Conservation (phyloP, 345 rosid species). For the Geranium brycei region DNA sequence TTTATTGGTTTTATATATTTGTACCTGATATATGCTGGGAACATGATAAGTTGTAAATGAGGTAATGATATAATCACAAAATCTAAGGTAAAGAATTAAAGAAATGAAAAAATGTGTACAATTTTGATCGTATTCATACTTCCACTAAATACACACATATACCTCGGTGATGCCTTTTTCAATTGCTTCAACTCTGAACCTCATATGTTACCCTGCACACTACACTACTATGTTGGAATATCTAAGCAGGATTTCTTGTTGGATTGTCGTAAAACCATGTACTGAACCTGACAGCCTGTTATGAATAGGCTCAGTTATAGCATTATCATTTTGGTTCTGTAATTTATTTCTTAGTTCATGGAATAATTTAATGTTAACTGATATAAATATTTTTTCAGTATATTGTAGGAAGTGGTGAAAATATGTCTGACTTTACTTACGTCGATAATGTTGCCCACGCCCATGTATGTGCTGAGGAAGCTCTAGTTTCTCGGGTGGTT, state of each 20-base stretch:
- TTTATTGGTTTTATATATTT: not conserved
- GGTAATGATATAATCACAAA: too few relatives aligned
- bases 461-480: conserved; percentile 63
- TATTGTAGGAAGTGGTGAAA: conserved; percentile 70
- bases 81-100: not conserved
- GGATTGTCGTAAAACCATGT: not conserved
- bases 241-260: not conserved
- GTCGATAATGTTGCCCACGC: conserved; percentile 82
- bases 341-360: not conserved
- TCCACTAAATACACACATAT: too few relatives aligned
- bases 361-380: conserved; percentile 14
- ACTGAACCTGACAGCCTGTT: not conserved
- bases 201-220: not conserved
- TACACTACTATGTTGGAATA: not conserved
- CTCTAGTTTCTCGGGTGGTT: conserved; percentile 50
- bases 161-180: not conserved
- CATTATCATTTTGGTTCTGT: not conserved
- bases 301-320: not conserved
- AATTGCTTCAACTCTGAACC: not conserved
- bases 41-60: too few relatives aligned
- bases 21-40: not conserved
- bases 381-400: conserved; percentile 56
- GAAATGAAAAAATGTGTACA: not conserved
- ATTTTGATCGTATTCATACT: not conserved
- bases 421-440: conserved; percentile 79